phyloP scores from a whole-genome alignment of 768 basidiomycete genomes.

The Phylloporus sp. region DNA sequence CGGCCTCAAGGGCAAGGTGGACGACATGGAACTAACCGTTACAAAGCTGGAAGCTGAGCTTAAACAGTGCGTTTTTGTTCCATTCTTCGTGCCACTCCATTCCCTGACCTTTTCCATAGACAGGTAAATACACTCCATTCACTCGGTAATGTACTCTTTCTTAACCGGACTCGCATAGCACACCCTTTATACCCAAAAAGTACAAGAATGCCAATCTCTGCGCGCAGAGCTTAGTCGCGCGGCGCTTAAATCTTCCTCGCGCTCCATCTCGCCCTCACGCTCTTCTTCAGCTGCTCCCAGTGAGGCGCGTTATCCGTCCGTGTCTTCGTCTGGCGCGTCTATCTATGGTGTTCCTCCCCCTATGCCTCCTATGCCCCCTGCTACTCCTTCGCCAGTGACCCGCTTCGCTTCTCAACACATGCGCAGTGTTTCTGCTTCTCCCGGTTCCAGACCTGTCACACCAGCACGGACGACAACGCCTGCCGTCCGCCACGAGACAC shows the following conservation, averaged over 20 bases:
- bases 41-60: conserved; percentile 66
- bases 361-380: conserved; percentile 40
- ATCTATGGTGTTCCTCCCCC: conserved; percentile 29
- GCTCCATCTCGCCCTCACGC: conserved; percentile 22
- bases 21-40: conserved; percentile 56
- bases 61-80: conserved; percentile 53
- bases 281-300: conserved; percentile 28
- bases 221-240: conserved; percentile 61
- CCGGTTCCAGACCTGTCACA: conserved; percentile 31
- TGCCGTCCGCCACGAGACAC: conserved; percentile 28
- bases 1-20: conserved; percentile 59
- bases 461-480: conserved; percentile 30
- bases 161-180: conserved; percentile 40
- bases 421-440: conserved; percentile 51
- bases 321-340: conserved; percentile 31
- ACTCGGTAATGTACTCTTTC: conserved; percentile 2
- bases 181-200: conserved; percentile 59
- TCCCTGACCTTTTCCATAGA: conserved; percentile 37
- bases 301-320: conserved; percentile 29
- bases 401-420: conserved; percentile 53
- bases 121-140: conserved; percentile 45
- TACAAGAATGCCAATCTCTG: conserved; percentile 66
- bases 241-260: conserved; percentile 31
- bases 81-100: conserved; percentile 2
- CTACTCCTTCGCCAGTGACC: conserved; percentile 45